Base-by-base conservation (phyloP, 176 grass and related monocot genomes). In the Musa itinerans region DNA sequence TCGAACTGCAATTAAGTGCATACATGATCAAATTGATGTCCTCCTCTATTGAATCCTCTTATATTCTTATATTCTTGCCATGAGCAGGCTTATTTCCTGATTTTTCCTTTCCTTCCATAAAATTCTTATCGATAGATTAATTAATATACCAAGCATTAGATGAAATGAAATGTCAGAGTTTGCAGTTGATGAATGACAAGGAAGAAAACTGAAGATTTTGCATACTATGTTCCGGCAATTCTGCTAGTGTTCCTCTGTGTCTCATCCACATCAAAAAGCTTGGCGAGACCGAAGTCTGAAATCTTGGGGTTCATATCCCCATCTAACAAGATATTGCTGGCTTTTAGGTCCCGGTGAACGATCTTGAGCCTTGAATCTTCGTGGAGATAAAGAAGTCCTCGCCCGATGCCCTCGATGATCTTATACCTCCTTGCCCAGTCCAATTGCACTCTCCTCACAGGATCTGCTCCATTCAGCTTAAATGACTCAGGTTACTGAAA, bases 271-370 rank as follows among this genome's bases (percentile, higher is more conserved):
- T 23, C 52, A 27, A 74, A 54, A 55, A 74, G 72, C 72, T 74
- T 29, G n/a, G 72, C 72, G 1, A 58, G 22, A 56, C 72, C 72
- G 11, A 74, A 74, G 12, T 58, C 72, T 74, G 72, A 58, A 54
- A 74, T 74, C 50, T 74, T 74, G 1, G 68, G 19, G n/a, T 71
- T 71, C 68, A 71, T 71, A 20, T 23, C 7, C 2, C 17, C 16
- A n/a, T 52, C 68, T 12, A 71, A 51, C 68, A 71, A 71, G 68
- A 71, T 71, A 1, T 71, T 71, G 51, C 68, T 51, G 17, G 68
- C 68, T 71, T 71, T 71, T 51, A 71, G 68, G 48, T 71, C 68
- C 49, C 68, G 29, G 49, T 71, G 68, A 71, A 71, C n/a, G 34
- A 71, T 71, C 68, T 71, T 71, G 15, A 71, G 49, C 9, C 68